phyloP scores from a whole-genome alignment of 2,329 filamentous ascomycete genomes.

The Metarhizium brunneum region DNA sequence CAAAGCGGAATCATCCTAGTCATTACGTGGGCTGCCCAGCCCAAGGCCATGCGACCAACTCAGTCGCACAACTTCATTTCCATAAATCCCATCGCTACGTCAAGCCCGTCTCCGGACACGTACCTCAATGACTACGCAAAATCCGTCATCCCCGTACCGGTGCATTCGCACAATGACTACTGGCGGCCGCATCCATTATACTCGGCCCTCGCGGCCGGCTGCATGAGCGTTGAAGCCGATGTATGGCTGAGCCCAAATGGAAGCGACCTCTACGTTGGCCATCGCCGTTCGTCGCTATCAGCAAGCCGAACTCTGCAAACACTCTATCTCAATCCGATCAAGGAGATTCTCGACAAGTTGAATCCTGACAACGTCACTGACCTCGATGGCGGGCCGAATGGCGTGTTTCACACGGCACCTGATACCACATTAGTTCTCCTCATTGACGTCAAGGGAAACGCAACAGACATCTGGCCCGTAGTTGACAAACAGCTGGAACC shows the following conservation, averaged over 20 bases:
- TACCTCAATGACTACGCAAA: slow-evolving; percentile 3
- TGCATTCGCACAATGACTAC: slow-evolving; percentile 64
- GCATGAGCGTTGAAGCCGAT: slow-evolving; percentile 57
- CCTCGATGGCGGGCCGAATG: slow-evolving; percentile 35
- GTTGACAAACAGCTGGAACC: slow-evolving; percentile 35
- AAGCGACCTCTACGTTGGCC: slow-evolving; percentile 49
- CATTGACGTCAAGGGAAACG: slow-evolving; percentile 54
- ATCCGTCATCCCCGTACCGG: slow-evolving; percentile 34
- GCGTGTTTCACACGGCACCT: slow-evolving; percentile 47
- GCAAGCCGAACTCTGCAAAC: slow-evolving; percentile 45
- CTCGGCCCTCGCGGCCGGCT: slow-evolving; percentile 49
- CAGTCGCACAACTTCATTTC: slow-evolving; percentile 1
- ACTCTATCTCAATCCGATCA: slow-evolving; percentile 56
- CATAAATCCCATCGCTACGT: background rate
- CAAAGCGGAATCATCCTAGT: slow-evolving; percentile 6
- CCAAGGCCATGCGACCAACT: slow-evolving; percentile 4
- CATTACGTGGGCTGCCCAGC: slow-evolving; percentile 3
- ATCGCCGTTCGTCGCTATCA: slow-evolving; percentile 37
- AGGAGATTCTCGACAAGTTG: slow-evolving; percentile 43
- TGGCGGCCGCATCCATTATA: slow-evolving; percentile 54
- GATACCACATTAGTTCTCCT: slow-evolving; percentile 49
- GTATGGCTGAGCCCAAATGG: slow-evolving; percentile 47
- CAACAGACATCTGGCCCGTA: slow-evolving; percentile 15
- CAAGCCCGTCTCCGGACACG: background rate
- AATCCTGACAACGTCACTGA: slow-evolving; percentile 6